Base-by-base conservation (phyloP, 2,329 filamentous ascomycete species). In the Venturia nashicola region DNA sequence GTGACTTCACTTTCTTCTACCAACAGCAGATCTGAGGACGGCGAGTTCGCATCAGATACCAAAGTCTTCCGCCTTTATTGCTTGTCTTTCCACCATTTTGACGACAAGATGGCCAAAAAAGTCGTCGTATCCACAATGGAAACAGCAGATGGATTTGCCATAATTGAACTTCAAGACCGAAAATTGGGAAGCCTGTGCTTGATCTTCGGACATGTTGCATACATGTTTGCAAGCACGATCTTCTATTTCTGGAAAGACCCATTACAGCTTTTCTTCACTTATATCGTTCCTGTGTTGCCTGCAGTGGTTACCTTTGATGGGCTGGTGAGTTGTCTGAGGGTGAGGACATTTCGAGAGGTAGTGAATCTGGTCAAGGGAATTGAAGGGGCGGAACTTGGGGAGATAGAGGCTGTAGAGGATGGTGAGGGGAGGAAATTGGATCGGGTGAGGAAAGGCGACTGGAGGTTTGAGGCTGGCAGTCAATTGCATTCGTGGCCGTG, bases 31-130 rank as follows among this genome's bases (percentile, higher is more conserved):
- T 62, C 51, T 60, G 14, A 27, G 14, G 42, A 64, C 27, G 61
- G 43, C 16, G 59, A 59, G 16, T 54, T 54, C 32, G 14, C 20
- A 14, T 59, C 61, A 16, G 46, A 63, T n/a, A 67, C 67, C 6
- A 73, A 72, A 66, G 76, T 89, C 27, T 87, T 90, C 71, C 79
- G 88, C 5, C 75, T 91, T 61, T 91, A 89, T 73, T 89, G 87
- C 71, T 78, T 90, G 2, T 83, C 87, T 0, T 92, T 92, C 70
- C 89, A 91, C 73, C 88, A 91, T 75, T 91, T 91, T 68, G 81
- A 85, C 66, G 86, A 91, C 69, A 74, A 75, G 4, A 73, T 85
- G 20, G 88, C 86, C 0, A 75, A 72, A 34, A 77, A 79, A 9
- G 86, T 90, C 39, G 72, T 92, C 40, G 78, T 77, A 62, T 85